phyloP scores from a whole-genome alignment of 768 basidiomycete species.

The Pleurotus citrinopileatus region DNA sequence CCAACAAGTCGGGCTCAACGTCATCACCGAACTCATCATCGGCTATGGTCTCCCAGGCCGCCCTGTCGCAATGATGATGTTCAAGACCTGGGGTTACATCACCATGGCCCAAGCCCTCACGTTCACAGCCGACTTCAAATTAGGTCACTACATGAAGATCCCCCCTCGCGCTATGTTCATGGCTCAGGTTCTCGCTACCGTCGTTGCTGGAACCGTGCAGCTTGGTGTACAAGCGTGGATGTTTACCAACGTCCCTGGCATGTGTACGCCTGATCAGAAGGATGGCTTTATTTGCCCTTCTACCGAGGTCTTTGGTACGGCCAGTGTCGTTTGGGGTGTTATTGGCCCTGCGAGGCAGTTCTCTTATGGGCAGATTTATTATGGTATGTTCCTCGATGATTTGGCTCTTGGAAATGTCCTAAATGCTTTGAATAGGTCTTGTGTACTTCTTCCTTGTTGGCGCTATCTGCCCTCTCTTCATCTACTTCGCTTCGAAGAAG shows the following conservation, averaged over 20 bases:
- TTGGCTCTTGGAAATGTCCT: neutral
- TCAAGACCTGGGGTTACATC: constrained; percentile 82
- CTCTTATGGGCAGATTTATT: constrained; percentile 61
- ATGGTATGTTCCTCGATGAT: constrained; percentile 24
- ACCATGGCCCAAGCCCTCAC: constrained; percentile 57
- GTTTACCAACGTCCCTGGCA: constrained; percentile 63
- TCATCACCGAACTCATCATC: constrained; percentile 79
- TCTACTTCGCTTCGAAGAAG: constrained; percentile 50
- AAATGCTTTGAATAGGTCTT: constrained; percentile 33
- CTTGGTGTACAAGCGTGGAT: constrained; percentile 78
- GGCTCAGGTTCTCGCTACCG: constrained; percentile 62
- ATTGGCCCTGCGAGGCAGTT: constrained; percentile 77
- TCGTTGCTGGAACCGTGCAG: constrained; percentile 70
- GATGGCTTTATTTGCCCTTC: constrained; percentile 70
- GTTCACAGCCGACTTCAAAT: constrained; percentile 78
- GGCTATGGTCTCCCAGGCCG: constrained; percentile 78
- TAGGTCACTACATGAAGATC: constrained; percentile 77
- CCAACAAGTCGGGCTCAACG: constrained; percentile 40
- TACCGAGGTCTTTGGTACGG: constrained; percentile 75
- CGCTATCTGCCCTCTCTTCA: constrained; percentile 52
- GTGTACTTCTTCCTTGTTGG: constrained; percentile 80
- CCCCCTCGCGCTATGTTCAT: constrained; percentile 74
- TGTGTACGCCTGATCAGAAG: constrained; percentile 52
- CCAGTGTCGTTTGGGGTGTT: constrained; percentile 79
- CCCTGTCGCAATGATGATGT: constrained; percentile 82